Percentiles rank a stretch among this genome's conserved stretches.
These are phyloP conservation scores for Ophiostoma tasmaniense DNA, from an alignment of 2,329 filamentous ascomycete species.

Conservation along the genomic window DNA sequence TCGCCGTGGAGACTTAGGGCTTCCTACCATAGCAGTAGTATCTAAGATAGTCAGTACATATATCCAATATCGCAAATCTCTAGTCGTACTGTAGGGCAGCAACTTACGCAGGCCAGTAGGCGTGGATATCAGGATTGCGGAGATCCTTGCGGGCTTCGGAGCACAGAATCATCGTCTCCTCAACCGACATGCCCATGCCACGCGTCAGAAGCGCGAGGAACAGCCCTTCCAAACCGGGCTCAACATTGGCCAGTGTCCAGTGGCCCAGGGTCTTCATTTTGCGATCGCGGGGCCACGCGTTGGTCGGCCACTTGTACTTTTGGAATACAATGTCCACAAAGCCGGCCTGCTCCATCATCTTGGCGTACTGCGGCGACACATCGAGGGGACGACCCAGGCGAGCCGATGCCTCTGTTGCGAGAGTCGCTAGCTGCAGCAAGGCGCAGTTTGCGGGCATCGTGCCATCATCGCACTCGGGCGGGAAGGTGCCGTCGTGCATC, in stretches of 20 bases:
- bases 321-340: constrained; percentile 25
- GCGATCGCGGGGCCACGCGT: constrained; percentile 26
- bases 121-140: constrained; percentile 23
- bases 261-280: constrained; percentile 26
- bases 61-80: too few species aligned
- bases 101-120: constrained; percentile 23
- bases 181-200: constrained; percentile 24
- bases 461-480: constrained; percentile 20
- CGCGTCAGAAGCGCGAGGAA: constrained; percentile 27
- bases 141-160: constrained; percentile 22
- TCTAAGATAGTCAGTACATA: neutral
- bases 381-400: constrained; percentile 20
- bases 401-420: constrained; percentile 16
- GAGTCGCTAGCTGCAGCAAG: constrained; percentile 5
- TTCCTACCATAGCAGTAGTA: constrained; percentile 9
- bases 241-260: constrained; percentile 24
- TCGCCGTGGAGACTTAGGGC: neutral
- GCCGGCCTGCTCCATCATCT: constrained; percentile 24
- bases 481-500: constrained; percentile 22
- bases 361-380: constrained; percentile 20
- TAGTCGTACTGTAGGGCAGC: too few species aligned
- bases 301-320: constrained; percentile 25
- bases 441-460: constrained; percentile 18
- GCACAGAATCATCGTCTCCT: constrained; percentile 23
- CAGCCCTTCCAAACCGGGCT: constrained; percentile 27